A percentile compares a stretch with the other conserved stretches of the same genome.
These are phyloP conservation scores for Trichoderma gracile DNA, from an alignment of 2,329 filamentous ascomycete species.

Conservation along the genomic window DNA sequence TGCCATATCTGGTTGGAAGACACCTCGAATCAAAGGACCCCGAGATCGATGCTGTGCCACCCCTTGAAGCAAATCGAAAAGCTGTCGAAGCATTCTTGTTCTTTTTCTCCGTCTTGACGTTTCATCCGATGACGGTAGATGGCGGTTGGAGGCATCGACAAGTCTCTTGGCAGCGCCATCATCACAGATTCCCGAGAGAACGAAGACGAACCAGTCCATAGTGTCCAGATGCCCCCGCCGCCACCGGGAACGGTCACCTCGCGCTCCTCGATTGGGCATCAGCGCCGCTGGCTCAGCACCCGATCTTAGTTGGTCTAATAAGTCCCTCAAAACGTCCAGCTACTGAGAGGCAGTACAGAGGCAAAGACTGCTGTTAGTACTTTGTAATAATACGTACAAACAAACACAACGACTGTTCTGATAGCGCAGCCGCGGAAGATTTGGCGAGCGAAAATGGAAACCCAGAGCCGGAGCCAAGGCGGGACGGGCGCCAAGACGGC, in stretches of 20 bases:
- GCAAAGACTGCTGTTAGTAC: too few relatives aligned
- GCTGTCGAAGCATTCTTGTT: neutral
- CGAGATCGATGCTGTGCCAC: neutral
- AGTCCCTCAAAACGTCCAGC: neutral
- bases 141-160: slow-evolving; percentile 15
- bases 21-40: neutral
- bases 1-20: neutral
- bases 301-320: neutral
- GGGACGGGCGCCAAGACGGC: slow-evolving; percentile 21
- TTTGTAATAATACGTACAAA: too few relatives aligned
- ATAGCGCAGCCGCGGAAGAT: slow-evolving; percentile 6
- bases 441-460: neutral
- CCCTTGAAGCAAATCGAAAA: neutral
- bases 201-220: neutral
- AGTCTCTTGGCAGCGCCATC: slow-evolving; percentile 21
- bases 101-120: neutral
- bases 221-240: neutral
- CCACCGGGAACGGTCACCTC: neutral
- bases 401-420: neutral
- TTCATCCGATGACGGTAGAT: slow-evolving; percentile 20
- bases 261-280: slow-evolving; percentile 20
- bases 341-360: neutral
- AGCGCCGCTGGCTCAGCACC: neutral
- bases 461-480: slow-evolving; percentile 11
- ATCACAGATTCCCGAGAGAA: slow-evolving; percentile 17